Evolutionary conservation across 1,284 basidiomycete genomes (phyloP).

Genomic region (Kalmanozyma brasiliensis): DNA sequence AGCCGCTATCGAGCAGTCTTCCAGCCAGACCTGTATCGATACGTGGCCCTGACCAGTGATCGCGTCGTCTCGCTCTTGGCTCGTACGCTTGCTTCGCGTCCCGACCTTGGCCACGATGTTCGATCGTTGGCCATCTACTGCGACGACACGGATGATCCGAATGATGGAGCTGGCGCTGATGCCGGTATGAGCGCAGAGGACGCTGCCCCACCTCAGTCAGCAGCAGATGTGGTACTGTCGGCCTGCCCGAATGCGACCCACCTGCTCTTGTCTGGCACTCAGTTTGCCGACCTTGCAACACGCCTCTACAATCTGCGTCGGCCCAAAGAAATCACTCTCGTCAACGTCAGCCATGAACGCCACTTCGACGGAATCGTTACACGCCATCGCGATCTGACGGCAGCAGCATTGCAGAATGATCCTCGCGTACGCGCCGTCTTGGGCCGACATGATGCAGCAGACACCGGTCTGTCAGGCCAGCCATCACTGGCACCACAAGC

Average conservation of each 20-base stretch:
- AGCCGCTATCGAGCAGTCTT: constrained; percentile 16
- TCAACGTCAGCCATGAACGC: constrained; percentile 15
- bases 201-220: not conserved
- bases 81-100: constrained; percentile 9
- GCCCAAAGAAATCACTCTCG: constrained; percentile 26
- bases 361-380: constrained; percentile 33
- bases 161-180: not conserved
- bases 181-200: not conserved
- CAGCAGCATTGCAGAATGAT: constrained; percentile 30
- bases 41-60: constrained; percentile 10
- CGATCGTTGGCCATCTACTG: constrained; percentile 15
- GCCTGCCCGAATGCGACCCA: constrained; percentile 35
- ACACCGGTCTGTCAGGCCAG: not conserved
- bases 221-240: constrained; percentile 20
- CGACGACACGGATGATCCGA: not conserved
- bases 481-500: not conserved
- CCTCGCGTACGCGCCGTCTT: constrained; percentile 30
- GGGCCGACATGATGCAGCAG: constrained; percentile 1
- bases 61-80: constrained; percentile 3
- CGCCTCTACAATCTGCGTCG: constrained; percentile 15
- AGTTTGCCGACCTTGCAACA: constrained; percentile 9
- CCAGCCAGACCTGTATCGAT: constrained; percentile 26
- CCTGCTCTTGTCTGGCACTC: constrained; percentile 24
- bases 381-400: constrained; percentile 37
- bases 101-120: constrained; percentile 11